phyloP scores from a whole-genome alignment of 2,329 filamentous ascomycete genomes.

The Blastomyces emzantsi region DNA sequence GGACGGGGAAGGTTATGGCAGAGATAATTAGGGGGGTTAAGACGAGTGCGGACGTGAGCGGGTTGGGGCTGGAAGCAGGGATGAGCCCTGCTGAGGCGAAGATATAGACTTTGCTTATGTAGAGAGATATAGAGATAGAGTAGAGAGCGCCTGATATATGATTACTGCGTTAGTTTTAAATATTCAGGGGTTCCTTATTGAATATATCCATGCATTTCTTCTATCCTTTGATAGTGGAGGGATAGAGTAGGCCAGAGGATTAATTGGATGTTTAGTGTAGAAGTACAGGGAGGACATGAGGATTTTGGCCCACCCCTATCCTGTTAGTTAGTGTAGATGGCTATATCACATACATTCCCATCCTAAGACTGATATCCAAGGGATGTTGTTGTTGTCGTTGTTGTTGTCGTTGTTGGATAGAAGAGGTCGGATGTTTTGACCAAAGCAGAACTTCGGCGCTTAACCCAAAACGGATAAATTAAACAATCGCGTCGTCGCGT shows the following conservation, averaged over 20 bases:
- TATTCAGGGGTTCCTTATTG: background rate
- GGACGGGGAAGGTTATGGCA: slow-evolving; percentile 61
- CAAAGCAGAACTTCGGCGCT: background rate
- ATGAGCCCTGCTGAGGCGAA: background rate
- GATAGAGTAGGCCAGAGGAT: background rate
- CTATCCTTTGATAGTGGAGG: background rate
- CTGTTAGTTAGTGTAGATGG: background rate
- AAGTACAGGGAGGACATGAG: background rate
- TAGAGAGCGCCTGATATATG: background rate
- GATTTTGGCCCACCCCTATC: background rate
- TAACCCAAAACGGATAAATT: slow-evolving; percentile 6
- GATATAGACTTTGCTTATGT: background rate
- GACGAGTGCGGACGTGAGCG: slow-evolving; percentile 51
- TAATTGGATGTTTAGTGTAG: background rate
- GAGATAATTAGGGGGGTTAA: slow-evolving; percentile 56
- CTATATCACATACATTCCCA: background rate
- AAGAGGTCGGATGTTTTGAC: too few species aligned
- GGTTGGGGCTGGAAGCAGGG: slow-evolving; percentile 34
- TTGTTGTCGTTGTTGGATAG: too few species aligned
- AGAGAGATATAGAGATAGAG: background rate
- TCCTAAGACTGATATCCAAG: background rate
- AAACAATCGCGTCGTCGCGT: slow-evolving; percentile 2
- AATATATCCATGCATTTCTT: background rate
- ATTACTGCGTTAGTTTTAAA: background rate
- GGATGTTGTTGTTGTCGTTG: background rate